A percentile compares a stretch with the other conserved stretches of the same genome.
Evolutionary conservation across 2,329 filamentous ascomycete species (phyloP).

Genomic region (Cytospora paraplurivora): DNA sequence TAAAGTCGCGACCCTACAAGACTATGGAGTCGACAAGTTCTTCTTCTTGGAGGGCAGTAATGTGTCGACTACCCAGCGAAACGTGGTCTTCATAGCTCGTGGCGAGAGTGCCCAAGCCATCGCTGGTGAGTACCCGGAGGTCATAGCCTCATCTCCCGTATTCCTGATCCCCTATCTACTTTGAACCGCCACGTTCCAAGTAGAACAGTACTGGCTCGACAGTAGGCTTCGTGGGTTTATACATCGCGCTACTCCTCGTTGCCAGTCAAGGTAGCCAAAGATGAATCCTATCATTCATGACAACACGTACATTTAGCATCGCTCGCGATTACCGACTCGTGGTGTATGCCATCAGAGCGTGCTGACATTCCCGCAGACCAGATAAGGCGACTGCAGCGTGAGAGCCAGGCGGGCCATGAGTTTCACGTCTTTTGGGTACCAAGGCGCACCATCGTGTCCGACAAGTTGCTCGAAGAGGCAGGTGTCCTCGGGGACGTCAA

Average conservation of each 20-base stretch:
- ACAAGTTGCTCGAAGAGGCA: constrained; percentile 88
- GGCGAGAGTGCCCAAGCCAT: constrained; percentile 87
- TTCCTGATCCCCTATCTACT: background rate
- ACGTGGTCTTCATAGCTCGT: constrained; percentile 89
- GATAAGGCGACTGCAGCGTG: constrained; percentile 84
- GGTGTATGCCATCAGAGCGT: constrained; percentile 55
- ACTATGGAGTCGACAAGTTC: constrained; percentile 97
- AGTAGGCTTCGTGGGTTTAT: constrained; percentile 29
- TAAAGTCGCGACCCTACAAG: constrained; percentile 92
- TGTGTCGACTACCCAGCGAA: constrained; percentile 89
- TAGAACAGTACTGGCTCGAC: constrained; percentile 1
- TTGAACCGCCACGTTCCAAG: background rate
- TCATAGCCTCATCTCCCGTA: constrained; percentile 29
- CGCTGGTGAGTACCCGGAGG: constrained; percentile 68
- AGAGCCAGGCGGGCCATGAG: constrained; percentile 88
- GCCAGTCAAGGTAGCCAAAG: constrained; percentile 58
- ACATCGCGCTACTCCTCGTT: constrained; percentile 47
- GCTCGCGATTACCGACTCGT: constrained; percentile 36
- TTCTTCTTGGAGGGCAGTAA: constrained; percentile 97
- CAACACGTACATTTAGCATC: constrained; percentile 47
- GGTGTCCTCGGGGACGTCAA: constrained; percentile 92
- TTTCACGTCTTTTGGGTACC: constrained; percentile 98
- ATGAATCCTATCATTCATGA: constrained; percentile 39
- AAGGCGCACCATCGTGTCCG: constrained; percentile 85
- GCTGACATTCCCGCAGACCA: constrained; percentile 74